Evolutionary conservation across 352 stramenopile species (phyloP), one percentile per base, ranked within the genome.

Genomic region (Phytophthora capsici): DNA sequence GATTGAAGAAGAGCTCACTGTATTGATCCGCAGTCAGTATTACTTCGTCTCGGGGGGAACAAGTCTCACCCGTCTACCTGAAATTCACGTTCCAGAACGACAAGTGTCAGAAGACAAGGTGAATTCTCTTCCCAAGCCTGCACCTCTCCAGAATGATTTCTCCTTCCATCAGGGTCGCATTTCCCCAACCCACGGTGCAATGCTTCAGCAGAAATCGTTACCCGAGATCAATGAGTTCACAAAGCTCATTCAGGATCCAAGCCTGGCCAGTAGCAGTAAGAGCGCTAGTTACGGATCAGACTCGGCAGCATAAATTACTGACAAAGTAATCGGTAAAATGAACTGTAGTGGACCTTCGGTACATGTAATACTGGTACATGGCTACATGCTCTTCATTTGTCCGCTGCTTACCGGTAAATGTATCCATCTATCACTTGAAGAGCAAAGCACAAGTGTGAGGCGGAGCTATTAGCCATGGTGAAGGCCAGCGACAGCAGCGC

Each of bases 1-100:
- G 63, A 94, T 94, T 57, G 86, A 94, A 49, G 80, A 94, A 61
- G 86, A 94, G 49, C 80, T 94, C 40, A 91, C 83, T 1, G 83
- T 94, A 55, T 61, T 94, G 10, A 80, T 94, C 16, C 83, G 86
- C 36, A 92, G 86, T 49, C 82, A 91, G 52, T 91, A 94, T 59
- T 92, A 93, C 63, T 93, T 91, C 47, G 70, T 93, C 5, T 84
- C 84, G 20, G 78, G 84, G 32, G 84, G 84, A 12, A 72, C 64
- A 19, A 80, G 57, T n/a, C 54, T 80, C 38, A 75, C 66, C 4
- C 66, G 57, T 6, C 51, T 75, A 16, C 36, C 60, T 1, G 56
- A 62, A 10, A 67, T 46, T 14, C 44, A 56, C 9, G 32, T 54
- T 48, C 38, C 34, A 22, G 58, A 62, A 40, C 36, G 12, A 30